phyloP scores from a whole-genome alignment of 1,284 basidiomycete genomes.

The Cryptococcus sp. region DNA sequence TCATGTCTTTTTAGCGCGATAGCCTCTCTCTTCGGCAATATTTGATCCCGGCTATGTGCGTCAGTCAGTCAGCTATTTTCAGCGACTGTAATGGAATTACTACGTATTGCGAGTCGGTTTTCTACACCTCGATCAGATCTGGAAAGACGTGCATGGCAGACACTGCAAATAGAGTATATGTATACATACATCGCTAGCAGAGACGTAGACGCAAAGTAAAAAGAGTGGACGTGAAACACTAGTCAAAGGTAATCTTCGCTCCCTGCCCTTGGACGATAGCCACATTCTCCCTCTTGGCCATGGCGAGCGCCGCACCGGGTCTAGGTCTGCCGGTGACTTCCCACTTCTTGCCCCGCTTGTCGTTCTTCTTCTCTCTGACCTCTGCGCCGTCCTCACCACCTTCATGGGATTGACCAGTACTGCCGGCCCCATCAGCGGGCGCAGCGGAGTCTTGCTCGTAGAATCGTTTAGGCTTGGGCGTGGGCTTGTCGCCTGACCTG shows the following conservation, averaged over 20 bases:
- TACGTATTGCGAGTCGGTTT: too few relatives aligned
- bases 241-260: slow-evolving; percentile 77
- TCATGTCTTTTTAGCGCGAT: too few relatives aligned
- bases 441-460: slow-evolving; percentile 6
- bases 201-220: neutral
- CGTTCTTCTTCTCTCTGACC: slow-evolving; percentile 19
- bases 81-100: too few relatives aligned
- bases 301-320: slow-evolving; percentile 88
- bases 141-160: neutral
- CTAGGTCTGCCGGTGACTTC: slow-evolving; percentile 61
- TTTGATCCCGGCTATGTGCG: too few relatives aligned
- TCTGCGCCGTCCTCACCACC: slow-evolving; percentile 7
- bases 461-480: slow-evolving; percentile 5
- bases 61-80: too few relatives aligned
- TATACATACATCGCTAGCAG: slow-evolving; percentile 7
- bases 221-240: slow-evolving; percentile 8
- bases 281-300: slow-evolving; percentile 79
- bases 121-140: too few relatives aligned
- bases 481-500: slow-evolving; percentile 1
- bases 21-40: too few relatives aligned
- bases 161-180: neutral
- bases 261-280: slow-evolving; percentile 74
- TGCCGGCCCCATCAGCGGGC: slow-evolving; percentile 7
- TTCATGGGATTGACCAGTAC: slow-evolving; percentile 18
- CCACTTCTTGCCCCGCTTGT: slow-evolving; percentile 51